Base-by-base conservation (phyloP, 2,329 filamentous ascomycete genomes). In the Herpotrichia juniperi region DNA sequence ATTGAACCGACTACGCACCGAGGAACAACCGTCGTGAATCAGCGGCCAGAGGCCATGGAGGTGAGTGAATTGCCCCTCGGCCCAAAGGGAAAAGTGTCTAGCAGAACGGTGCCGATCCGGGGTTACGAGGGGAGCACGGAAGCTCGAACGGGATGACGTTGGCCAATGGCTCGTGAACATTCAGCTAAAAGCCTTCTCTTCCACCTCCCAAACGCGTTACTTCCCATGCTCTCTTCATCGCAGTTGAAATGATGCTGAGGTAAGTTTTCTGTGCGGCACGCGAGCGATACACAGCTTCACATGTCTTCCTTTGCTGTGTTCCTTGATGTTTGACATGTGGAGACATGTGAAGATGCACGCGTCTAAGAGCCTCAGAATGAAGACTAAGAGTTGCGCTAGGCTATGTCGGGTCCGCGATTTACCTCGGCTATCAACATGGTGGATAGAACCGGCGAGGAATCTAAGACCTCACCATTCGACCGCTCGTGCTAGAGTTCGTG, bases 1-100 rank as follows among this genome's bases (percentile, higher is more conserved):
- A n/a, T 71, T 72, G 67, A 66, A 34, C 68, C 68, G 68, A 71
- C 58, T 44, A 30, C 50, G 58, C 57, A 57, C 65, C 68, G 64
- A 67, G 68, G 68, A 61, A 60, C 56, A 51, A 54, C 39, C 50
- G 48, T 40, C 40, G 46, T 56, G 54, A 57, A 52, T 58, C 47
- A 56, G 49, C 46, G 42, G 42, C 46, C 55, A 57, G n/a, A n/a
- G n/a, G n/a, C 32, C 19, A 40, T 40, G 21, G 37, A 51, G 46
- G 39, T 57, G 42, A 34, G 24, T 19, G 17, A 54, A 54, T 57
- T 46, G 52, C 54, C 56, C 67, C 68, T 71, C 69, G 69, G 68
- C 61, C 63, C 66, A 73, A 72, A 56, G 69, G 69, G 52, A 66
- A 54, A 45, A 43, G 52, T 31, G 58, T 53, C 49, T 34, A 42